Evolutionary conservation across 495 filamentous ascomycete species (phyloP), one percentile per base, ranked within the genome.

Genomic region (Bacidia gigantensis): DNA sequence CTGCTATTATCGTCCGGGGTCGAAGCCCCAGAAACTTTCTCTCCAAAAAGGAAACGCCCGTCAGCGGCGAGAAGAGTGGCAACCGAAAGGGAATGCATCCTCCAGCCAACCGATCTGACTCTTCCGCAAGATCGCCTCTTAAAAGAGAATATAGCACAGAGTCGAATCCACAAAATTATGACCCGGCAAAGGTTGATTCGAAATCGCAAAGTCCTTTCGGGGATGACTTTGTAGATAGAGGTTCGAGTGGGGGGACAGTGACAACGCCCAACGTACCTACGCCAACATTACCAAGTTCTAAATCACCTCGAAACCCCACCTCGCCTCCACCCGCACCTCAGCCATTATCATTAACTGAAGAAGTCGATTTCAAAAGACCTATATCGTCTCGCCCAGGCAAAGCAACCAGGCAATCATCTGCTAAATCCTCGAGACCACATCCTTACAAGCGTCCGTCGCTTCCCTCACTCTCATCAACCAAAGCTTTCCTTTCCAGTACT

Each of bases 21-120:
- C 77, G 84, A 54, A 87, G 84, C 57, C 84, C 84, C 17, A 75
- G 84, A 48, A 89, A 89, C 58, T 89, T 89, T 58, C 82, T 86
- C 61, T 79, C 81, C 26, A 70, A 83, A 51, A 86, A 86, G 60
- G 84, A 89, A 60, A 78, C 85, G 21, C 82, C 84, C 17, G 69
- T 89, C 21, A 72, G 83, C 26, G 82, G 82, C 12, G 84, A 81
- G 26, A 82, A 81, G 35, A 78, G 77, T 10, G 79, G 80, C 44
- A 83, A 81, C n/a, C 68, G 84, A 18, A 74, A 75, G 62, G 65
- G 53, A 58, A 65, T 65, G 35, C 60, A 59, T 46, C 54, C 67
- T 11, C 56, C 64, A 11, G 57, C 58, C 43, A 60, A 65, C 44
- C 69, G 69, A 3, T 76, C 76, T 5, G 72, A 71, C 17, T 57